Conservation (phyloP, 352 stramenopile species). For the Phytopythium aichiense region DNA sequence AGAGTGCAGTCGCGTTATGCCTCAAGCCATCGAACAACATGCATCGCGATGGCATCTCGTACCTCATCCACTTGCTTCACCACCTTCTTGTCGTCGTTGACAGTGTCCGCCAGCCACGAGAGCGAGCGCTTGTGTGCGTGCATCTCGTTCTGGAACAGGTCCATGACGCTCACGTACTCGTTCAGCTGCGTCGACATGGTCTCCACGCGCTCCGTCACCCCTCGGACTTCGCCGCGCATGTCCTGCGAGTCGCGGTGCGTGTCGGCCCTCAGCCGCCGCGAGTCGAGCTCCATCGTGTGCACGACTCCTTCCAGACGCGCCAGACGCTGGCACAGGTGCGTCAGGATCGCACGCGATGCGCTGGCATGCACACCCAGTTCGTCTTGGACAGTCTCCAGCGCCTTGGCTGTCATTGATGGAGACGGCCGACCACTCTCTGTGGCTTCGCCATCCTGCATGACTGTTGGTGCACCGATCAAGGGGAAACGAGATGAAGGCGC, state of each 20-base stretch:
- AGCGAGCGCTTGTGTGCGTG: conserved; percentile 41
- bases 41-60: background rate
- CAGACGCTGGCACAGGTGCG: conserved; percentile 61
- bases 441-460: conserved; percentile 2
- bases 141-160: conserved; percentile 67
- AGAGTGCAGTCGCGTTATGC: background rate
- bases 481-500: background rate
- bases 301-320: conserved; percentile 39
- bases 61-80: conserved; percentile 54
- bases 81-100: conserved; percentile 56
- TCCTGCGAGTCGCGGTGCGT: conserved; percentile 33
- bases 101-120: conserved; percentile 36
- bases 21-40: background rate
- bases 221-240: conserved; percentile 41
- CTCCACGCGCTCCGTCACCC: conserved; percentile 37
- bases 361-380: conserved; percentile 47
- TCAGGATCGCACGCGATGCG: conserved; percentile 56
- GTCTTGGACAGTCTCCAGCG: conserved; percentile 41
- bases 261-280: conserved; percentile 33
- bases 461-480: background rate
- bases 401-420: conserved; percentile 13
- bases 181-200: conserved; percentile 50
- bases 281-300: conserved; percentile 37
- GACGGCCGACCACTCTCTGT: background rate
- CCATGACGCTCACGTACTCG: conserved; percentile 55